Evolutionary conservation across 176 grass and related monocot genomes (phyloP), one percentile per base, ranked within the genome.

Genomic region (Carex myosuroides): DNA sequence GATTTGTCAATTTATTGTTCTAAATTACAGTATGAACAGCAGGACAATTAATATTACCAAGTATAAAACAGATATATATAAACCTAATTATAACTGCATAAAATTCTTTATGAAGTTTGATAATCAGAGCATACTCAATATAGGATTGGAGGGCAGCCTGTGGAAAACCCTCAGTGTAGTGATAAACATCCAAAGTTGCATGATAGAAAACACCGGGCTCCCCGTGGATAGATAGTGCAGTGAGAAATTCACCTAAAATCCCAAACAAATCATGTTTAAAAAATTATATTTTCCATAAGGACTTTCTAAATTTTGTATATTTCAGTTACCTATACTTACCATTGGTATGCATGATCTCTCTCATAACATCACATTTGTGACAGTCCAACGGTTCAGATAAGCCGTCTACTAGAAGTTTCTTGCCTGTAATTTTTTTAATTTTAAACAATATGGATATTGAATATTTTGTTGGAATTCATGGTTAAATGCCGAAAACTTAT

Each of bases 341-440:
- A 77, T 77, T 77, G 72, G 18, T 56, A 56, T 77, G 72, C 46
- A 77, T 77, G 13, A 77, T 2, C 73, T 56, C 73, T 56, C 73
- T 77, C 73, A 77, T 77, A 77, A 56, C 50, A 33, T 77, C 50
- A 0, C 73, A 77, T 55, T 55, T 77, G 13, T 0, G 21, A 30
- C 50, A 56, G 20, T 77, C 50, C 48, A 77, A 56, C 13, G 46
- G 11, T 52, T 76, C 48, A 3, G 21, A 32, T 16, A 42, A 54
- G 5, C 48, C 72, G 2, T 13, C 22, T 54, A 1, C 17, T 30
- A 17, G 71, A n/a, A 55, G 50, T 18, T 77, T 55, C 26, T 55
- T 22, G 21, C 24, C 73, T 77, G 50, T 22, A 77, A 56, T 56
- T 55, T 29, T 17, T 77, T 29, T 77, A 3, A 55, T 77, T 32